These are phyloP conservation scores for Beauveria brongniartii DNA, from an alignment of 2,329 filamentous ascomycete genomes.

Conservation along the genomic window DNA sequence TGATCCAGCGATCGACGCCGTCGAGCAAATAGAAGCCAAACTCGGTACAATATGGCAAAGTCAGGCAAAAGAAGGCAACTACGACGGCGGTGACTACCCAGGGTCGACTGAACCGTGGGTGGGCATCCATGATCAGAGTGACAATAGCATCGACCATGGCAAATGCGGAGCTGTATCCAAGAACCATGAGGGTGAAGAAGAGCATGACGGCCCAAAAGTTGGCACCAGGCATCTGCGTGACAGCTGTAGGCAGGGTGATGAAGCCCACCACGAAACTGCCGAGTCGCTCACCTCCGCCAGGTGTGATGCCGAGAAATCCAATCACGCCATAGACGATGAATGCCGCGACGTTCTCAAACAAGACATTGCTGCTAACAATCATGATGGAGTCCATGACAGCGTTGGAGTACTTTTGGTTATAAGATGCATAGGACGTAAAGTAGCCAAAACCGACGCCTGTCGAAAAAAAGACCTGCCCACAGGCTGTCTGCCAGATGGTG, in stretches of 20 bases:
- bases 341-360: conserved; percentile 47
- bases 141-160: conserved; percentile 51
- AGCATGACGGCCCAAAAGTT: conserved; percentile 52
- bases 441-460: conserved; percentile 52
- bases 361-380: conserved; percentile 45
- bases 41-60: conserved; percentile 47
- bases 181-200: conserved; percentile 50
- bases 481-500: conserved; percentile 50
- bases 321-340: conserved; percentile 47
- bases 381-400: conserved; percentile 51
- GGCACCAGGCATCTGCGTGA: conserved; percentile 47
- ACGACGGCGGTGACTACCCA: conserved; percentile 42
- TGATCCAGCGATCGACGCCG: conserved; percentile 48
- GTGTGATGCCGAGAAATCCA: conserved; percentile 33
- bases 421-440: conserved; percentile 50
- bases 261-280: conserved; percentile 51
- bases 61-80: conserved; percentile 43
- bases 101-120: conserved; percentile 37
- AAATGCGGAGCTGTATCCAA: conserved; percentile 51
- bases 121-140: conserved; percentile 45
- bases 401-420: conserved; percentile 49
- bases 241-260: conserved; percentile 47
- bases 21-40: conserved; percentile 49
- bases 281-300: conserved; percentile 30
- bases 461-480: conserved; percentile 52